These are phyloP conservation scores for Magnolia changhungtana DNA, from an alignment of 164 flowering plant genomes.

Conservation along the genomic window DNA sequence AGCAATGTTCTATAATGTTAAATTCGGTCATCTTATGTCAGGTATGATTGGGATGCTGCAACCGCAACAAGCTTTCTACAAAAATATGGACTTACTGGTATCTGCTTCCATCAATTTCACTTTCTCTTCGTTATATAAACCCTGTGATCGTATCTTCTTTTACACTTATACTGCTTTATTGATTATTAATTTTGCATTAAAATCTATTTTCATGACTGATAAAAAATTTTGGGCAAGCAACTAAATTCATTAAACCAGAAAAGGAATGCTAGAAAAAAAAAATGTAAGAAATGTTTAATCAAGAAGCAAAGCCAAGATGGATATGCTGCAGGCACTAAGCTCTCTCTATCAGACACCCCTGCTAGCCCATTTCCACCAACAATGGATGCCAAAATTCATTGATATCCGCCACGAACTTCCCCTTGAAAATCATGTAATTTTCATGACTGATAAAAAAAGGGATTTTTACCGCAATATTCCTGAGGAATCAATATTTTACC, in stretches of 20 bases:
- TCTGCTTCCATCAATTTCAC: background rate
- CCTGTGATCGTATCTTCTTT: background rate
- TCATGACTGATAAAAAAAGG: too few species aligned
- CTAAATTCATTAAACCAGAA: slow-evolving; percentile 68
- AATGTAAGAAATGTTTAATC: too few species aligned
- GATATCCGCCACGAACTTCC: too few species aligned
- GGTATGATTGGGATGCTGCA: slow-evolving; percentile 99
- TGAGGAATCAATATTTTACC: too few species aligned
- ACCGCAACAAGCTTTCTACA: slow-evolving; percentile 79
- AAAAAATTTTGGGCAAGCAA: slow-evolving; percentile 78
- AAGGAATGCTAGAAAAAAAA: slow-evolving; percentile 57
- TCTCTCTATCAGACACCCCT: too few species aligned
- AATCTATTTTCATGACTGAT: slow-evolving; percentile 28
- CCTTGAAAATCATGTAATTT: too few species aligned
- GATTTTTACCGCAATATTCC: too few species aligned
- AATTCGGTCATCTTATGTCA: slow-evolving; percentile 22
- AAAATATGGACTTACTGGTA: slow-evolving; percentile 82
- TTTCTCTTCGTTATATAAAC: slow-evolving; percentile 71
- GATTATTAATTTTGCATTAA: background rate
- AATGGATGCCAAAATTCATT: too few species aligned
- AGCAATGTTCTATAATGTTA: background rate
- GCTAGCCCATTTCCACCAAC: too few species aligned
- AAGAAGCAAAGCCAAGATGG: too few species aligned
- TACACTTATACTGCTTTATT: background rate
- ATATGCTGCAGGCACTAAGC: too few species aligned